Conservation (phyloP, 2,329 filamentous ascomycete genomes). For the Trichoderma arundinaceum region DNA sequence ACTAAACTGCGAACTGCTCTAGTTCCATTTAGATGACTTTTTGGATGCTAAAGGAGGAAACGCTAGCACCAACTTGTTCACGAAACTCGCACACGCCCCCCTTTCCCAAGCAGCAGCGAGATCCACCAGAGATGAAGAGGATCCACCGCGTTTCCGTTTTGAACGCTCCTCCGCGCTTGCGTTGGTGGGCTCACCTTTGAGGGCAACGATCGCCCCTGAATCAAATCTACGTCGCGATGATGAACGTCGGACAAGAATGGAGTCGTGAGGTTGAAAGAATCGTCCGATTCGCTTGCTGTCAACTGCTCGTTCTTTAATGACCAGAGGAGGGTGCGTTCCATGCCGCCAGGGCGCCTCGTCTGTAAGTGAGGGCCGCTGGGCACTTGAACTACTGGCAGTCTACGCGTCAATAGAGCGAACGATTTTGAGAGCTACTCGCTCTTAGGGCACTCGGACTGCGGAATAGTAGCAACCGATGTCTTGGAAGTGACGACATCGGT, state of each 20-base stretch:
- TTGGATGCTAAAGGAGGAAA: not conserved
- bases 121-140: constrained; percentile 13
- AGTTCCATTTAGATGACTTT: not conserved
- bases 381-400: no score
- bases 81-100: not conserved
- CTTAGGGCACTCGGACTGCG: constrained; percentile 2
- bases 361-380: no score
- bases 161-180: constrained; percentile 21
- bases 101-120: not conserved
- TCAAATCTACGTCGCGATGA: constrained; percentile 12
- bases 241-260: constrained; percentile 1
- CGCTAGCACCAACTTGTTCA: not conserved
- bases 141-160: constrained; percentile 26
- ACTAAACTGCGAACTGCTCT: constrained; percentile 9
- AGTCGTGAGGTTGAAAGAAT: constrained; percentile 1
- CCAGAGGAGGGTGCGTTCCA: not conserved
- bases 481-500: constrained; percentile 25
- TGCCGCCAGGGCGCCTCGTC: not conserved
- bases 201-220: constrained; percentile 16
- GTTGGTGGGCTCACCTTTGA: constrained; percentile 25
- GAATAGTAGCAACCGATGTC: constrained; percentile 17
- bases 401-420: no score
- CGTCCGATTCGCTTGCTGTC: constrained; percentile 9
- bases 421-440: not conserved
- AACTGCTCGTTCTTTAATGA: constrained; percentile 3